A percentile compares a stretch with the other conserved stretches of the same genome.
Evolutionary conservation across 1,284 basidiomycete species (phyloP).

Genomic region (Afroboletus lepidellus): DNA sequence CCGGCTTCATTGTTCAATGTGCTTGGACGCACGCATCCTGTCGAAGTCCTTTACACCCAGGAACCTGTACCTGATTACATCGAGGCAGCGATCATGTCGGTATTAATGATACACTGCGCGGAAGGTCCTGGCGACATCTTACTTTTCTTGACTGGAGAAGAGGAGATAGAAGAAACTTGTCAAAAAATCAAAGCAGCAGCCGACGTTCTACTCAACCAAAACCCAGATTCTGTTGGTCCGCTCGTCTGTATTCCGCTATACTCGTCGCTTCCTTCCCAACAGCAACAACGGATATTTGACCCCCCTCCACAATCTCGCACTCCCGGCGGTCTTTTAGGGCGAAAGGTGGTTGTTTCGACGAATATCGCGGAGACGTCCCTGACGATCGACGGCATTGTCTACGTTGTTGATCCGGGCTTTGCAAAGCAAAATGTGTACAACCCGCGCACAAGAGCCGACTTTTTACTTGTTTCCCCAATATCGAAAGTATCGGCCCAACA

Average conservation of each 20-base stretch:
- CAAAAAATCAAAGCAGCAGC: conserved; percentile 91
- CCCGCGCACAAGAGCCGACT: conserved; percentile 94
- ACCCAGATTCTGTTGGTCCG: conserved; percentile 78
- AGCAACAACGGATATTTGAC: conserved; percentile 96
- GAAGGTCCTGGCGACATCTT: conserved; percentile 94
- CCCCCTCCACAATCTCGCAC: conserved; percentile 67
- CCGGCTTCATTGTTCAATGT: conserved; percentile 91
- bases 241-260: conserved; percentile 90
- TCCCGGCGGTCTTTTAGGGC: conserved; percentile 75
- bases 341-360: conserved; percentile 49
- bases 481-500: conserved; percentile 98
- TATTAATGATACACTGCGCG: conserved; percentile 95
- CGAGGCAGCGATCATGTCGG: conserved; percentile 94
- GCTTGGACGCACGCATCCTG: conserved; percentile 93
- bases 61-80: conserved; percentile 97
- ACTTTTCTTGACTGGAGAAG: conserved; percentile 95
- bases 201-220: conserved; percentile 72
- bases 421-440: conserved; percentile 98
- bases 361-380: conserved; percentile 92
- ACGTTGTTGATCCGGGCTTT: conserved; percentile 97
- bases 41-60: conserved; percentile 95
- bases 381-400: conserved; percentile 90
- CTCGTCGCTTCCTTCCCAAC: conserved; percentile 88
- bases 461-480: conserved; percentile 90
- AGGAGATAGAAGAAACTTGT: conserved; percentile 98